Base-by-base conservation (phyloP, 2,329 filamentous ascomycete genomes). In the Microsporum ferrugineum region DNA sequence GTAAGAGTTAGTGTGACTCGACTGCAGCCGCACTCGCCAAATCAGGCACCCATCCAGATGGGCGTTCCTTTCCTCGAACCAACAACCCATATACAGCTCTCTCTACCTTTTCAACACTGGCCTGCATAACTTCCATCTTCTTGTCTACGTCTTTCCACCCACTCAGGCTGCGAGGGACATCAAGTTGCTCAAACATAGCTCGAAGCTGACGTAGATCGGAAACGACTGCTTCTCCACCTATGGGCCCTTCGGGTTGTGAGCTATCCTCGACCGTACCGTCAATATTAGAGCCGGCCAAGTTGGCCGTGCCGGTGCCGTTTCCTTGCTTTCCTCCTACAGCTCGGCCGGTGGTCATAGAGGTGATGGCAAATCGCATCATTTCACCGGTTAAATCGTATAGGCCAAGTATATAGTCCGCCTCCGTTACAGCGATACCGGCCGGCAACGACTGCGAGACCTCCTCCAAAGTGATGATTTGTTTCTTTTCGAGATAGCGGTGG, bases 331-430 rank as follows among this genome's bases (percentile, higher is more conserved):
- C 63, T 65, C 71, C 77, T 27, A 82, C 71, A 47, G 76, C 31
- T 12, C 87, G 88, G 5, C 79, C 86, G 3, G 91, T 88, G 0
- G 91, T 91, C 72, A 95, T 88, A 31, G 86, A 85, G 4, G 91
- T 91, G 58, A 96, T 94, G 0, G 90, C 91, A 74, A 96, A 97
- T 34, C 91, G 84, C 94, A 99, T 99, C 78, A 97, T 80, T 77
- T 99, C 94, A 43, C 94, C 94, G 0, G 91, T 91, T 67, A 97
- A 82, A 73, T 99, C 94, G 70, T 96, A 96, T 1, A 99, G 76
- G 6, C 92, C 94, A 64, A 94, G 86, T 62, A 96, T 76, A 71
- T 96, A 97, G 73, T 99, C 94, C 60, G 92, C 84, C 31, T 85
- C 80, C 1, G 88, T 89, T 23, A 96, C 78, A 0, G 79, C 68